A percentile compares a stretch with the other conserved stretches of the same genome.
Conservation (phyloP, 306 rosid genomes). For the Fragaria iinumae region DNA sequence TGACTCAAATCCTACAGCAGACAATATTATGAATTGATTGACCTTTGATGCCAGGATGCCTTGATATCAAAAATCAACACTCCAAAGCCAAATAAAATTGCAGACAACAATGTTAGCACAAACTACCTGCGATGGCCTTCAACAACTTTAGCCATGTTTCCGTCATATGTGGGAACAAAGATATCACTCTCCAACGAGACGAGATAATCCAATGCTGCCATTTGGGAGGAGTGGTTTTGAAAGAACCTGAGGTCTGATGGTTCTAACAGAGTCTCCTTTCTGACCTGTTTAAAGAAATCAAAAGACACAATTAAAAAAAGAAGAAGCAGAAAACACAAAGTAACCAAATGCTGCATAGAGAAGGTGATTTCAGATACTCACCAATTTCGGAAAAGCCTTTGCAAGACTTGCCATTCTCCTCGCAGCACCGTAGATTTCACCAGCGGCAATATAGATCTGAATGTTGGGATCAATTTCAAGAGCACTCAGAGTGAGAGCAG, state of each 20-base stretch:
- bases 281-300: constrained; percentile 54
- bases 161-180: constrained; percentile 95
- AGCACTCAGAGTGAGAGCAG: constrained; percentile 80
- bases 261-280: constrained; percentile 90
- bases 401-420: constrained; percentile 76
- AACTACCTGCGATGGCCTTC: constrained; percentile 98
- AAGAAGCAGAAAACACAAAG: constrained; percentile 12
- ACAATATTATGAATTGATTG: background rate
- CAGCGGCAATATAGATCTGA: constrained; percentile 98
- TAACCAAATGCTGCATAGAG: constrained; percentile 14
- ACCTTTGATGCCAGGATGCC: background rate
- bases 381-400: constrained; percentile 83
- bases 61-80: background rate
- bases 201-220: constrained; percentile 98
- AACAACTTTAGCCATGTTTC: constrained; percentile 99
- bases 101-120: background rate
- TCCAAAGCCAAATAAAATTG: background rate
- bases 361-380: constrained; percentile 31
- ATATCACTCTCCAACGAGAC: constrained; percentile 95
- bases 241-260: constrained; percentile 78
- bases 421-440: constrained; percentile 92
- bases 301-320: constrained; percentile 9
- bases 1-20: background rate
- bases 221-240: constrained; percentile 97
- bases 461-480: constrained; percentile 78